These are phyloP conservation scores for Fragaria iinumae DNA, from an alignment of 306 rosid species.

Conservation along the genomic window DNA sequence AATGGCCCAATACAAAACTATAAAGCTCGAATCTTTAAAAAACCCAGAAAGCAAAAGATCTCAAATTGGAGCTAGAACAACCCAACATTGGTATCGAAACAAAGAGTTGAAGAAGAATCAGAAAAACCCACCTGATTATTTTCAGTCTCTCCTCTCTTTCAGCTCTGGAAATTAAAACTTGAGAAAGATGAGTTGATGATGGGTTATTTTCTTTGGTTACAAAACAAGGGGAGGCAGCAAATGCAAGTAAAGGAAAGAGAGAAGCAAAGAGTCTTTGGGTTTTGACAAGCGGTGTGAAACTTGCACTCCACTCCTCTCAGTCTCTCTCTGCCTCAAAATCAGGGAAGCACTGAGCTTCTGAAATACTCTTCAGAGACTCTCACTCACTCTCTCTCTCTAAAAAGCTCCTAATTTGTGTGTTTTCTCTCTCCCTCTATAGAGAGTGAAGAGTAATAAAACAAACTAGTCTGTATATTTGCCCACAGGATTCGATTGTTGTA, in stretches of 20 bases:
- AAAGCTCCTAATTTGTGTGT: not conserved
- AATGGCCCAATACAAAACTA: constrained; percentile 13
- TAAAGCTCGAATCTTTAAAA: constrained; percentile 17
- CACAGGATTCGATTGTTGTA: constrained; percentile 39
- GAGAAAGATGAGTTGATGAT: constrained; percentile 31
- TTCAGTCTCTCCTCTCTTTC: not conserved
- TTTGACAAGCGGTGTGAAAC: constrained; percentile 42
- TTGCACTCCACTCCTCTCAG: constrained; percentile 52
- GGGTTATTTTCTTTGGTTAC: not conserved
- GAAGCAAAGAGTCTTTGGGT: not conserved
- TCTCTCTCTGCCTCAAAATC: constrained; percentile 74
- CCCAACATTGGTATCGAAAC: constrained; percentile 8
- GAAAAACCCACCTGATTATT: constrained; percentile 43
- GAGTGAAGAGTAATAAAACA: not conserved
- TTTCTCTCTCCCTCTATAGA: not conserved
- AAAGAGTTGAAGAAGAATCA: not conserved
- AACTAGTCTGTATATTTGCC: constrained; percentile 32
- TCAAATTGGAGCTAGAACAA: not conserved
- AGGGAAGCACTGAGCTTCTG: constrained; percentile 90
- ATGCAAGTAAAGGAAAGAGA: constrained; percentile 38
- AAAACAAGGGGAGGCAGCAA: constrained; percentile 23
- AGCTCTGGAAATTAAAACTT: constrained; percentile 31
- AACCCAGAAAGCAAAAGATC: constrained; percentile 18
- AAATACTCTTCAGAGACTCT: constrained; percentile 46
- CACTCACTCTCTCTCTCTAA: constrained; percentile 33